These are phyloP conservation scores for Russula vinacea DNA, from an alignment of 768 basidiomycete species.

Conservation along the genomic window DNA sequence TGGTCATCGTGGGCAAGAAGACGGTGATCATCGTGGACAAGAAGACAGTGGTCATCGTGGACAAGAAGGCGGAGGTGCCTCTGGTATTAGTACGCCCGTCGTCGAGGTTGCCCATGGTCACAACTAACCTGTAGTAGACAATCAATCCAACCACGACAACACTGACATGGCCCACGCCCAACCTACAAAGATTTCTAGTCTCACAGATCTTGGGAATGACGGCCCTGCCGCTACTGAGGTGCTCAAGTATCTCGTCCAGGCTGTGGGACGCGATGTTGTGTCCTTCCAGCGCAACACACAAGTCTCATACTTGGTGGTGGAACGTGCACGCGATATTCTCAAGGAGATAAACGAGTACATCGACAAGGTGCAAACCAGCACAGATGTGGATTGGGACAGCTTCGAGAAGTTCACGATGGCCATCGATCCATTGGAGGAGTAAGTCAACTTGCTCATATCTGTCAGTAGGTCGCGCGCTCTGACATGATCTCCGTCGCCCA, in stretches of 20 bases:
- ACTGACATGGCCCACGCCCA: neutral
- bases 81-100: neutral
- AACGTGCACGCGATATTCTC: conserved; percentile 27
- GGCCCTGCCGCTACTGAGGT: conserved; percentile 23
- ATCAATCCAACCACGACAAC: neutral
- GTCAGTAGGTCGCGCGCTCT: neutral
- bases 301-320: conserved; percentile 27
- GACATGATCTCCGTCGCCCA: conserved; percentile 3
- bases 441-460: neutral
- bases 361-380: conserved; percentile 15
- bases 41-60: no score
- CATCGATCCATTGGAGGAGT: conserved; percentile 31
- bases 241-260: conserved; percentile 27
- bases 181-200: neutral
- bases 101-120: neutral
- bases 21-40: no score
- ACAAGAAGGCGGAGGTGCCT: neutral
- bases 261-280: conserved; percentile 24
- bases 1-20: no score
- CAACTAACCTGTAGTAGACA: neutral
- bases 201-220: conserved; percentile 3
- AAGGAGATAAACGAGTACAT: conserved; percentile 26
- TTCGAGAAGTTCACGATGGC: conserved; percentile 27
- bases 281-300: conserved; percentile 29
- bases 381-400: conserved; percentile 23